These are phyloP conservation scores for Giardia muris DNA, from an alignment of 208 protist genomes.

Conservation along the genomic window DNA sequence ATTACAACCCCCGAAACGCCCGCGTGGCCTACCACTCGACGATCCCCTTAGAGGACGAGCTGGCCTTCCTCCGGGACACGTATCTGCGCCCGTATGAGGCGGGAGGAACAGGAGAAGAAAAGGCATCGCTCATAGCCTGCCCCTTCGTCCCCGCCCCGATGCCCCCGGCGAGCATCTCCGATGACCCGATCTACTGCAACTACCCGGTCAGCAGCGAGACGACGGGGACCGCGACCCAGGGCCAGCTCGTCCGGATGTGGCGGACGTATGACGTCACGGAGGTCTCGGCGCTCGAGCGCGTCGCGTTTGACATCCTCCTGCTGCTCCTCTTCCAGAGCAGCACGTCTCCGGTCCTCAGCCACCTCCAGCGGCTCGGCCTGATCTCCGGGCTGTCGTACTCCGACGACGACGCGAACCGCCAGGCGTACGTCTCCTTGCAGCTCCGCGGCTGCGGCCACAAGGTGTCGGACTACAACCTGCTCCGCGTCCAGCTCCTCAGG, in stretches of 20 bases:
- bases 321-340: background rate
- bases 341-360: background rate
- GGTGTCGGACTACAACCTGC: background rate
- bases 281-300: background rate
- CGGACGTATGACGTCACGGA: background rate
- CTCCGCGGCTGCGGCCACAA: background rate
- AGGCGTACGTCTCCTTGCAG: background rate
- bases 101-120: background rate
- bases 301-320: background rate
- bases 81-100: background rate
- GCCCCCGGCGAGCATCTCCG: background rate
- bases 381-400: background rate
- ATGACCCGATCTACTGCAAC: background rate
- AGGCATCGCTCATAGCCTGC: background rate
- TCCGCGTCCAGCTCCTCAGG: background rate
- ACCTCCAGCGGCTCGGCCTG: background rate
- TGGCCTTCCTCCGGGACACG: background rate
- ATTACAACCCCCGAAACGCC: background rate
- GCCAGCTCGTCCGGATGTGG: background rate
- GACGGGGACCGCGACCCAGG: background rate
- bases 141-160: background rate
- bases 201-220: background rate
- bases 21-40: background rate
- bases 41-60: background rate
- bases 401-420: background rate